Base-by-base conservation (phyloP, 345 rosid genomes). In the Lumnitzera littorea region DNA sequence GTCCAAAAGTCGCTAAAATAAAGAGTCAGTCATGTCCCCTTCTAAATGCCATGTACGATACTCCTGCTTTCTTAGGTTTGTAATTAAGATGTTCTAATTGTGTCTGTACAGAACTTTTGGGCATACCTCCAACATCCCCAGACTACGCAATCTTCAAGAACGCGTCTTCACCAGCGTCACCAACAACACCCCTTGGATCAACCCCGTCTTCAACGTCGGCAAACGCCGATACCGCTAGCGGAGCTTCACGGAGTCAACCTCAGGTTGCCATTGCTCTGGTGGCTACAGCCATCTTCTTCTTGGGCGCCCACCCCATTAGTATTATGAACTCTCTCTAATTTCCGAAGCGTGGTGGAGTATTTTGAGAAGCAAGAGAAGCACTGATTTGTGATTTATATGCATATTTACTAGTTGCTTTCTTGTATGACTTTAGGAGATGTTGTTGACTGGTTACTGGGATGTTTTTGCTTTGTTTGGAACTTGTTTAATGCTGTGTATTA, bases 61-160 rank as follows among this genome's bases (percentile, higher is more conserved):
- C 20, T 36, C 14, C 5, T 51, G 15, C 46, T 4, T 27, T 27
- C 31, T 2, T 48, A 29, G 48, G 53, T 46, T 12, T 24, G 52
- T 25, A 13, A 62, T 20, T 20, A 20, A 20, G 4, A 51, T 12
- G 9, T 12, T 13, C 59, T 7, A 14, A 11, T 13, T 0, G 16
- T 12, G 24, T 57, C 64, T 62, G 65, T 15, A 62, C 91, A 94
- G 99, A 67, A 63, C 85, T 88, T 46, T 80, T 94, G 7, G 96
- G 99, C 25, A 11, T 94, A 55, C 64, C 92, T 49, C 89, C 96
- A 0, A 78, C 67, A 73, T 94, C 99, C 0, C 89, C 99, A 15
- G 96, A 83, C 11, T 91, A 87, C 13, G 86, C 86, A 9, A 72
- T 82, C 60, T 94, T 91, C 79, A 53, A 74, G 48, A 73, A 75